These are phyloP conservation scores for Ophiostoma tasmaniense DNA, from an alignment of 2,329 filamentous ascomycete genomes.

Conservation along the genomic window DNA sequence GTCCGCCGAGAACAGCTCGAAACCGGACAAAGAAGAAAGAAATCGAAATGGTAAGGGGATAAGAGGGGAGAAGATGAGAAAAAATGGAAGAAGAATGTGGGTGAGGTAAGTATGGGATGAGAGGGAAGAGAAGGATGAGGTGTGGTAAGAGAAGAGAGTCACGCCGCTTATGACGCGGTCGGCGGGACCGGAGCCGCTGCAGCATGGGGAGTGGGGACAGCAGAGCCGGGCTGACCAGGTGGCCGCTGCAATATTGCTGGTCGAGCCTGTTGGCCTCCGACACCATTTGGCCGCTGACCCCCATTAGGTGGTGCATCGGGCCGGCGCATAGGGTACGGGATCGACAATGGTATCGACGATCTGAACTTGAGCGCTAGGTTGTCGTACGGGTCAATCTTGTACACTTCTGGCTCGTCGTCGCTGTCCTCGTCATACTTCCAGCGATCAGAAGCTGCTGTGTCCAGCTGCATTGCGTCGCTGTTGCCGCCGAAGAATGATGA, in stretches of 20 bases:
- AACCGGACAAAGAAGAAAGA: conserved; percentile 9
- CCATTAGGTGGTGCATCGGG: conserved; percentile 14
- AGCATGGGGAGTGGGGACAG: conserved; percentile 16
- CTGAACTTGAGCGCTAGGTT: conserved; percentile 52
- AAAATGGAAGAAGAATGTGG: not conserved
- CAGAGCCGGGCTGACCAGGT: not conserved
- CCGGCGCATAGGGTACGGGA: conserved; percentile 15
- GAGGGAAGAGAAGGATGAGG: not conserved
- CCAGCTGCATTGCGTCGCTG: conserved; percentile 17
- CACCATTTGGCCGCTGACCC: conserved; percentile 2
- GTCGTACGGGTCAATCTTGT: conserved; percentile 66
- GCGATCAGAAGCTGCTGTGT: conserved; percentile 46
- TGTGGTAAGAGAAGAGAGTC: not conserved
- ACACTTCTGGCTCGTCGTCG: conserved; percentile 66
- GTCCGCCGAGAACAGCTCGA: conserved; percentile 2
- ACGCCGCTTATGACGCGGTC: not conserved
- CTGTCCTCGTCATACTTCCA: conserved; percentile 88
- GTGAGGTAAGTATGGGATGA: not conserved
- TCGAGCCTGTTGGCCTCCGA: conserved; percentile 11
- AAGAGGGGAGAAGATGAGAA: not conserved
- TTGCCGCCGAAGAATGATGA: not conserved
- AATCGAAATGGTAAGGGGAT: not conserved
- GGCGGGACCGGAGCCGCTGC: conserved; percentile 16
- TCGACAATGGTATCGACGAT: conserved; percentile 46
- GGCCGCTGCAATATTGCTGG: conserved; percentile 13